Conservation (phyloP, 441 rosid species). For the Geranium incanum region DNA sequence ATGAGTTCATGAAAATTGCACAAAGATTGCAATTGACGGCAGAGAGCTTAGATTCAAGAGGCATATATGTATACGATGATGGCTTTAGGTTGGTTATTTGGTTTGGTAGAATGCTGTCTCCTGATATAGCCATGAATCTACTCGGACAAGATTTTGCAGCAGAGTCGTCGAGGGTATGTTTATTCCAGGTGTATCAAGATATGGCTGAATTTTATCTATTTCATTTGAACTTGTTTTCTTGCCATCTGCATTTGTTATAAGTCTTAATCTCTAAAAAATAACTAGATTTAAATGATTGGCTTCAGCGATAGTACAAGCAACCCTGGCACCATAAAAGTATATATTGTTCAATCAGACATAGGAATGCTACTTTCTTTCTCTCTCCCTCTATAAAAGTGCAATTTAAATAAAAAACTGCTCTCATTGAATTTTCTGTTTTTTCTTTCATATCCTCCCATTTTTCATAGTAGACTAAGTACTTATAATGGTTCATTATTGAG, state of each 20-base stretch:
- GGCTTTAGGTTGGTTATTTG: constrained; percentile 80
- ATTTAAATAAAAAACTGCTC: neutral
- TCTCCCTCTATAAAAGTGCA: neutral
- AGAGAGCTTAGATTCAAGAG: constrained; percentile 86
- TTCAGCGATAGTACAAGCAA: neutral
- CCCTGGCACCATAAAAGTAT: neutral
- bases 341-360: too few species aligned
- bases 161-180: constrained; percentile 73
- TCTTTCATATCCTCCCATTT: neutral
- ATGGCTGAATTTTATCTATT: neutral
- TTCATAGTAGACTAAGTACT: neutral
- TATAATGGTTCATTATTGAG: neutral
- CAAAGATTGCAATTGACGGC: constrained; percentile 61
- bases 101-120: constrained; percentile 92
- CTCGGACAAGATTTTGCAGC: constrained; percentile 82
- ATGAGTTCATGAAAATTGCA: constrained; percentile 32
- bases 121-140: constrained; percentile 70
- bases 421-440: neutral
- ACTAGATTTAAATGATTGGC: neutral
- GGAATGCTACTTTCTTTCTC: neutral
- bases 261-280: neutral
- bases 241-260: neutral
- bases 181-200: neutral
- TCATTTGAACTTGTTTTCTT: neutral
- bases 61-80: constrained; percentile 82